Conservation (phyloP, 2,329 filamentous ascomycete species). For the Monosporascus sp. region DNA sequence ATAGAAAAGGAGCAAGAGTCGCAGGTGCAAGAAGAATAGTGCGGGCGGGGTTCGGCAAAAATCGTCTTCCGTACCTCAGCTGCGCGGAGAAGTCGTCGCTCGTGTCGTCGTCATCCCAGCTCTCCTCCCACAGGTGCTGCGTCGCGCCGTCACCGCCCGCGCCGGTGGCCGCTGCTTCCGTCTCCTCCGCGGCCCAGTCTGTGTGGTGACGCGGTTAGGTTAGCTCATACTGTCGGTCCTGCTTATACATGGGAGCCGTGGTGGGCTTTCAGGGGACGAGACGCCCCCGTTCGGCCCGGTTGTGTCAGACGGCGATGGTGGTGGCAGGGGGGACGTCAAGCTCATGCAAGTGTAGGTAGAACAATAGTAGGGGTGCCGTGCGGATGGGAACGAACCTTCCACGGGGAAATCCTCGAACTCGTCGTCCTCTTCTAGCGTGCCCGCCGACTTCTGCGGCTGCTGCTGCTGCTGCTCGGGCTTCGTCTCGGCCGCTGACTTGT, state of each 20-base stretch:
- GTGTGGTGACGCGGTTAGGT: background rate
- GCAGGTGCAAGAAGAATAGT: background rate
- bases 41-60: background rate
- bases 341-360: background rate
- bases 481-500: slow-evolving; percentile 36
- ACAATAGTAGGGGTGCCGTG: background rate
- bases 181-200: slow-evolving; percentile 94
- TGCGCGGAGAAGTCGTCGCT: slow-evolving; percentile 94
- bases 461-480: slow-evolving; percentile 39
- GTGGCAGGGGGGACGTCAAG: background rate
- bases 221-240: background rate
- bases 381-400: slow-evolving; percentile 59
- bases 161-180: slow-evolving; percentile 56
- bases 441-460: slow-evolving; percentile 56
- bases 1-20: background rate
- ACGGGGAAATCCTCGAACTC: slow-evolving; percentile 99
- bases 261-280: too few species aligned
- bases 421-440: slow-evolving; percentile 89
- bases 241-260: too few species aligned
- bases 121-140: slow-evolving; percentile 94
- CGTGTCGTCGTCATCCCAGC: slow-evolving; percentile 98
- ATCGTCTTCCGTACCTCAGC: slow-evolving; percentile 64
- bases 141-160: slow-evolving; percentile 59
- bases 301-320: background rate
- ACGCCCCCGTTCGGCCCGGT: too few species aligned